A percentile compares a stretch with the other conserved stretches of the same genome.
These are phyloP conservation scores for Tetrapisispora arboricola DNA, from an alignment of 805 yeast genomes.

Conservation along the genomic window DNA sequence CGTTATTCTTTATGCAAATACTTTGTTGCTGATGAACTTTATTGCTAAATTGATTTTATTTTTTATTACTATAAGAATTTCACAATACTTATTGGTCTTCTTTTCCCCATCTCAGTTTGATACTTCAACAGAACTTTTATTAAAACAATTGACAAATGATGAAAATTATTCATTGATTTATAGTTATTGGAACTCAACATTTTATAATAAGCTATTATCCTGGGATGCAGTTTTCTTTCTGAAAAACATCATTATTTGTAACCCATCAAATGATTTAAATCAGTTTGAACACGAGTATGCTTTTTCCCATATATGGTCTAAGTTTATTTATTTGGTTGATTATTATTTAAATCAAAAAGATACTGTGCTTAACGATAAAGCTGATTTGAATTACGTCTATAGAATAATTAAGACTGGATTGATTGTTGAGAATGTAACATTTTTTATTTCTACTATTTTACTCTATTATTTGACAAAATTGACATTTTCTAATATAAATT, in stretches of 20 bases:
- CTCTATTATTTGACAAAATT: conserved; percentile 39
- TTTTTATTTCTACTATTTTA: conserved; percentile 38
- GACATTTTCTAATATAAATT: conserved; percentile 18
- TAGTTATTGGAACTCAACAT: conserved; percentile 13
- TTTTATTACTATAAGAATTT: not conserved
- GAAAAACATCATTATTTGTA: conserved; percentile 27
- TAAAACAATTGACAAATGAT: conserved; percentile 7
- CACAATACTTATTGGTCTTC: conserved; percentile 19
- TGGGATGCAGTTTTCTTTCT: conserved; percentile 86
- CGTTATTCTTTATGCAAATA: not conserved
- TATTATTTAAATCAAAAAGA: not conserved
- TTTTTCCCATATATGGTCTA: conserved; percentile 71
- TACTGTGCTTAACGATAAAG: not conserved
- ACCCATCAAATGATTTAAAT: conserved; percentile 35
- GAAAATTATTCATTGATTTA: conserved; percentile 1
- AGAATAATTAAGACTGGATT: conserved; percentile 39
- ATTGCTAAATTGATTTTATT: not conserved
- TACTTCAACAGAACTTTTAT: conserved; percentile 22
- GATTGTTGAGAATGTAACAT: conserved; percentile 41
- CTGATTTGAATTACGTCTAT: conserved; percentile 31
- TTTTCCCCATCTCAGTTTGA: conserved; percentile 24
- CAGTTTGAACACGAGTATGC: conserved; percentile 87
- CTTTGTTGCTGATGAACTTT: not conserved
- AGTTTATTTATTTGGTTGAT: conserved; percentile 27
- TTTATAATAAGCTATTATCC: conserved; percentile 45